These are phyloP conservation scores for Neolentinus lepideus DNA, from an alignment of 1,284 basidiomycete genomes.

Conservation along the genomic window DNA sequence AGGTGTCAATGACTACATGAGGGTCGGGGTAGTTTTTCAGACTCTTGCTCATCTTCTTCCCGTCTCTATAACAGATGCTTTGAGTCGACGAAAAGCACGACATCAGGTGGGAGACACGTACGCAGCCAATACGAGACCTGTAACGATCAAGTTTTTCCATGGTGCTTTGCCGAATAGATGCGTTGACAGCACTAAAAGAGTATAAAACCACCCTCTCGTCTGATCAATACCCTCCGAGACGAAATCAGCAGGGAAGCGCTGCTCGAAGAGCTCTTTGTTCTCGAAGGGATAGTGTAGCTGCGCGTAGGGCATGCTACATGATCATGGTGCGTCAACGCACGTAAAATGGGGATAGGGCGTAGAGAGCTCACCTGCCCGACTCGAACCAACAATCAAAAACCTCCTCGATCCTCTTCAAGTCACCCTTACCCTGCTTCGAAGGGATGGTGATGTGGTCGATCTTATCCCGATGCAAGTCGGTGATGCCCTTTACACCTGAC, in stretches of 20 bases:
- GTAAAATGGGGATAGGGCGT: conserved; percentile 6
- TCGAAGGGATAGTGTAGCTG: conserved; percentile 98
- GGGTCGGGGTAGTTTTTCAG: conserved; percentile 99
- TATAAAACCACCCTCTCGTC: conserved; percentile 99
- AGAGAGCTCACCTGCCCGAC: conserved; percentile 75
- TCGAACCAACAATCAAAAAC: conserved; percentile 99
- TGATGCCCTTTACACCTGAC: conserved; percentile 83
- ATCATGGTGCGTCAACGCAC: background rate
- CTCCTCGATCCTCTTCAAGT: conserved; percentile 86
- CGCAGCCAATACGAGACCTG: conserved; percentile 93
- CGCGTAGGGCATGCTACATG: conserved; percentile 92
- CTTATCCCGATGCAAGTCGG: conserved; percentile 91
- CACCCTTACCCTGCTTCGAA: conserved; percentile 85
- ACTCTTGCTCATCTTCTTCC: conserved; percentile 99
- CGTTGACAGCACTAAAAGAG: conserved; percentile 90
- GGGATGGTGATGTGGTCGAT: conserved; percentile 98
- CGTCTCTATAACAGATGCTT: conserved; percentile 52
- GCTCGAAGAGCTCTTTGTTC: conserved; percentile 84
- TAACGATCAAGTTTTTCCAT: conserved; percentile 98
- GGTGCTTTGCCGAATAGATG: conserved; percentile 92
- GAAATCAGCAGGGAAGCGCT: conserved; percentile 94
- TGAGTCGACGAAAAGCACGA: background rate
- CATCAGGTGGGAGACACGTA: conserved; percentile 29
- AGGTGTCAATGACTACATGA: conserved; percentile 83
- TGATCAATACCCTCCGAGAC: conserved; percentile 97